Conservation (phyloP, 2,329 filamentous ascomycete genomes). For the Reticulascus tulasneorum region DNA sequence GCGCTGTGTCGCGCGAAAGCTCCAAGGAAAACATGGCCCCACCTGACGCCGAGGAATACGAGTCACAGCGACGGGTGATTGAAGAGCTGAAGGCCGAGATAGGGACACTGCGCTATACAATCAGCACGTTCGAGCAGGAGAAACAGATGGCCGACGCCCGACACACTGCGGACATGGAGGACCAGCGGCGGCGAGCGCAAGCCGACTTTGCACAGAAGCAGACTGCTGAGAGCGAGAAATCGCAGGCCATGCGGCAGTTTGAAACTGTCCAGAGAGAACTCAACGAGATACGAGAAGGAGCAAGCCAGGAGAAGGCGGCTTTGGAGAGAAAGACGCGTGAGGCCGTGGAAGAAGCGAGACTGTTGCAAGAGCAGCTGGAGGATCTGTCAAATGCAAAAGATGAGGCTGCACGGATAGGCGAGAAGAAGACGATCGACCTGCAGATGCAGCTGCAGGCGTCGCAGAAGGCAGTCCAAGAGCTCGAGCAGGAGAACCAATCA, state of each 20-base stretch:
- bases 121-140: conserved; percentile 84
- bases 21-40: conserved; percentile 58
- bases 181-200: conserved; percentile 75
- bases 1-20: conserved; percentile 51
- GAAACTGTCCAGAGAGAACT: conserved; percentile 50
- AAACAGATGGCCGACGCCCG: conserved; percentile 74
- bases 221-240: conserved; percentile 52
- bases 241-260: conserved; percentile 44
- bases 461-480: conserved; percentile 49
- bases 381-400: conserved; percentile 62
- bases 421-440: conserved; percentile 52
- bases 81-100: conserved; percentile 88
- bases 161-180: conserved; percentile 79
- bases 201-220: conserved; percentile 72
- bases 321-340: conserved; percentile 68
- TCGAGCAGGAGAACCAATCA: conserved; percentile 53
- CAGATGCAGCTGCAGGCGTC: conserved; percentile 46
- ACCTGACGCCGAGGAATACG: conserved; percentile 55
- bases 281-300: conserved; percentile 44
- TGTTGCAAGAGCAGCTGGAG: conserved; percentile 76
- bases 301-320: conserved; percentile 56
- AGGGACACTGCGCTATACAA: conserved; percentile 80
- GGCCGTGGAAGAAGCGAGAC: conserved; percentile 66
- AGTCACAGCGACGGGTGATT: conserved; percentile 51
- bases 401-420: conserved; percentile 61